Conservation (phyloP, 768 basidiomycete species). For the Grammothele lineata region DNA sequence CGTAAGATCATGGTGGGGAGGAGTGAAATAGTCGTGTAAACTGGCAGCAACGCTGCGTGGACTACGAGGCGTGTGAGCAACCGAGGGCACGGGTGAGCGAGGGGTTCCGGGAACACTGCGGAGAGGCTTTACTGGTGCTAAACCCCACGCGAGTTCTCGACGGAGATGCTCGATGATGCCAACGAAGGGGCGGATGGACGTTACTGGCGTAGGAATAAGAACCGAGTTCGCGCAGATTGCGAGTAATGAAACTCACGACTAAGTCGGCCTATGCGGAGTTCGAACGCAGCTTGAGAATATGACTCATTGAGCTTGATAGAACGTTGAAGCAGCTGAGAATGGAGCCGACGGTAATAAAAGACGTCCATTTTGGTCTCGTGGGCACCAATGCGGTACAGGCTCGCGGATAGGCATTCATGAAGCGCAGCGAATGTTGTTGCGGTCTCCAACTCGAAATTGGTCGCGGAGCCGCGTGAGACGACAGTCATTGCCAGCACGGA, state of each 20-base stretch:
- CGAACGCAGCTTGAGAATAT: constrained; percentile 44
- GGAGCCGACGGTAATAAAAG: constrained; percentile 17
- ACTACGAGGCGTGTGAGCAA: neutral
- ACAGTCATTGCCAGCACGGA: constrained; percentile 35
- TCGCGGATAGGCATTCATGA: constrained; percentile 30
- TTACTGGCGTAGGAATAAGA: constrained; percentile 25
- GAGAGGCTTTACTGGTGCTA: constrained; percentile 21
- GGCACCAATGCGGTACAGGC: constrained; percentile 26
- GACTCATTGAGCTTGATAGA: constrained; percentile 36
- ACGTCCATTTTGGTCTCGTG: constrained; percentile 12
- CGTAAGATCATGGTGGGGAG: constrained; percentile 2
- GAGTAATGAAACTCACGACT: constrained; percentile 37
- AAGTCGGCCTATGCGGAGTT: constrained; percentile 41
- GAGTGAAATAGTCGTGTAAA: constrained; percentile 2
- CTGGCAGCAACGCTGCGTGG: constrained; percentile 9
- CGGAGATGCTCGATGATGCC: constrained; percentile 42
- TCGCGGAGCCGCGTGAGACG: constrained; percentile 38
- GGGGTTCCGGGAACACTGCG: constrained; percentile 10
- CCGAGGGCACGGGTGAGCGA: neutral
- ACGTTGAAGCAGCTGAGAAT: constrained; percentile 28
- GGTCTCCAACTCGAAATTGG: constrained; percentile 39
- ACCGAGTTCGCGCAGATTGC: neutral
- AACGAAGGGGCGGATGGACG: constrained; percentile 39
- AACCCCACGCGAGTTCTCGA: constrained; percentile 42
- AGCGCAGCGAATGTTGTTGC: constrained; percentile 31